Base-by-base conservation (phyloP, 2,329 filamentous ascomycete species). In the Aspergillus sp. region DNA sequence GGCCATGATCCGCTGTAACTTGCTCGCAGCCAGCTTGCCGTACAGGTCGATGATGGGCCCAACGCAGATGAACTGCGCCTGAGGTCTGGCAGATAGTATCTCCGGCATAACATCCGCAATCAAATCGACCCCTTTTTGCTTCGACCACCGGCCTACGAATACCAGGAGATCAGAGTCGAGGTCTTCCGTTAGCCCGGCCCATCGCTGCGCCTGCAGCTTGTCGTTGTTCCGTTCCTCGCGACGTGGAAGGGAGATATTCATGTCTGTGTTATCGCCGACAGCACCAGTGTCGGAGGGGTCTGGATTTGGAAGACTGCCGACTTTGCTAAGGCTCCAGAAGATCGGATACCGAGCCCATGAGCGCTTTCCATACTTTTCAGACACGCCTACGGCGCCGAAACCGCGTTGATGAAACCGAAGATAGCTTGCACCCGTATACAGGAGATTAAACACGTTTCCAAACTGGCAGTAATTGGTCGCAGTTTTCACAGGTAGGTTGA, bases 21-120 rank as follows among this genome's bases (percentile, higher is more conserved):
- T 89, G 34, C 88, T 71, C 1, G 86, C 86, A 7, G 86, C 86
- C 60, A 89, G 88, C 64, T 85, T 87, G 42, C 86, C 86, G 68
- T 88, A 87, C 1, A 89, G 75, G 73, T 89, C 86, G 64, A 89
- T 88, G 17, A 87, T 82, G 0, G 86, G 86, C 5, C 86, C 86
- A 42, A 89, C 73, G 61, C 81, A 84, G 45, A 89, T 84, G 8
- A 89, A 75, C 65, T 89, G 86, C 0, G 81, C 81, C 59, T 85
- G 81, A 2, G 80, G 78, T 60, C 85, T 78, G 57, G 83, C 77
- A 64, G 88, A 85, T 4, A 89, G 76, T 30, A 89, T 78, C 26
- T 80, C 79, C 17, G 85, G 85, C 71, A 88, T 85, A 39, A 88
- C 84, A 65, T 89, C 86, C 18, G 86, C 86, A 63, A 89, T 88